These are phyloP conservation scores for Phytophthora pluvialis DNA, from an alignment of 352 stramenopile genomes.

Conservation along the genomic window DNA sequence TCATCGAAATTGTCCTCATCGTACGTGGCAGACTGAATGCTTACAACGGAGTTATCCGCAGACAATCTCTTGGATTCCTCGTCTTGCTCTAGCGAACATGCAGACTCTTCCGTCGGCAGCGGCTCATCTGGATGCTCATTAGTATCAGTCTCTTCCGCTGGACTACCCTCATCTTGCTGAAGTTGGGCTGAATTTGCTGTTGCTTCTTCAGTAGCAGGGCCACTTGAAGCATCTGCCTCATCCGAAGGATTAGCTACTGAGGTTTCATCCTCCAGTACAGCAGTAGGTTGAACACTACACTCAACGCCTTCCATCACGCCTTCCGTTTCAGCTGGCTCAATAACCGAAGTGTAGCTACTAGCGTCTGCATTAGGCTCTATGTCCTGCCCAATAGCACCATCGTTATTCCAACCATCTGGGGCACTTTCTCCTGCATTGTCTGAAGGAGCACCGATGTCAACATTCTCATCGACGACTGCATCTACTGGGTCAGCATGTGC, in stretches of 20 bases:
- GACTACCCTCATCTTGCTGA: conserved; percentile 3
- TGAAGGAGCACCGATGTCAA: neutral
- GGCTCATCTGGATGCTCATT: neutral
- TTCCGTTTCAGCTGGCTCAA: conserved; percentile 2
- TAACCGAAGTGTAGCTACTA: neutral
- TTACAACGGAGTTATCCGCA: conserved; percentile 18
- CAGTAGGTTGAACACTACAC: conserved; percentile 1
- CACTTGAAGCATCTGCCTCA: neutral
- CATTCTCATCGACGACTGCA: neutral
- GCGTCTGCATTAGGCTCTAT: neutral
- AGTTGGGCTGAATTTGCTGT: neutral
- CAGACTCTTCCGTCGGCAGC: neutral
- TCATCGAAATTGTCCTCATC: conserved; percentile 40
- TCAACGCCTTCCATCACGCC: neutral
- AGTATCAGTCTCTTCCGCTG: neutral
- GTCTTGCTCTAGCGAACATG: conserved; percentile 7
- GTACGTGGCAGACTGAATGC: conserved; percentile 29
- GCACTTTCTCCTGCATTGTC: neutral
- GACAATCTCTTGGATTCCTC: conserved; percentile 9
- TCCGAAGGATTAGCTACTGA: neutral
- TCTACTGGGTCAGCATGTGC: neutral
- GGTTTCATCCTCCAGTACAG: neutral
- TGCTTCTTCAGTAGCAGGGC: conserved; percentile 1
- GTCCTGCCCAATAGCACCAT: neutral
- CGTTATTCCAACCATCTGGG: neutral